Evolutionary conservation across 169 alveolate species (phyloP).

Genomic region (Cryptosporidium meleagridis): DNA sequence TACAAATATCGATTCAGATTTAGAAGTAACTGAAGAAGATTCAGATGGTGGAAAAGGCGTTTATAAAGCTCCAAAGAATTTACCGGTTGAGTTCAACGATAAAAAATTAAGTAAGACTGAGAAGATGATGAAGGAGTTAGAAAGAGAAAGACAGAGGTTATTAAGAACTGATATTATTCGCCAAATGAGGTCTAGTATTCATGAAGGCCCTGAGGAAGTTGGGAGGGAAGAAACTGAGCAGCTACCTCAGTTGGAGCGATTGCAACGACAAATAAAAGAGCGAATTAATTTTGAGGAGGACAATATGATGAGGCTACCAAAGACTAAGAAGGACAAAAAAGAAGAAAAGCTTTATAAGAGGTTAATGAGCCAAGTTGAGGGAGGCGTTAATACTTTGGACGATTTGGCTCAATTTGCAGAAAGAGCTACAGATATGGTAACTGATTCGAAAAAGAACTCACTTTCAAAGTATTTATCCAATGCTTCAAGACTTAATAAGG

Average conservation of each 20-base stretch:
- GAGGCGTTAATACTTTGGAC: slow-evolving; percentile 63
- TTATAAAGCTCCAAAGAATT: slow-evolving; percentile 77
- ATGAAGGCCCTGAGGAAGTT: slow-evolving; percentile 57
- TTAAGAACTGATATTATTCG: slow-evolving; percentile 67
- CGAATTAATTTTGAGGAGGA: slow-evolving; percentile 50
- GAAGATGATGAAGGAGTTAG: slow-evolving; percentile 76
- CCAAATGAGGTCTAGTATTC: slow-evolving; percentile 65
- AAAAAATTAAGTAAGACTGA: slow-evolving; percentile 77
- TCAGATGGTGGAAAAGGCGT: slow-evolving; percentile 50
- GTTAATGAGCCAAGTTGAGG: slow-evolving; percentile 34
- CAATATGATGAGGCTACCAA: slow-evolving; percentile 62
- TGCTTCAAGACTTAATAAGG: slow-evolving; percentile 30
- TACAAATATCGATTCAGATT: slow-evolving; percentile 76
- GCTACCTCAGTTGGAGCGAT: slow-evolving; percentile 63
- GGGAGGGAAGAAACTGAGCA: slow-evolving; percentile 35
- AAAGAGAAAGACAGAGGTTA: slow-evolving; percentile 52
- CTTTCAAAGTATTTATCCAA: slow-evolving; percentile 39
- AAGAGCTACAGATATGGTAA: slow-evolving; percentile 61
- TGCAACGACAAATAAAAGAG: slow-evolving; percentile 43
- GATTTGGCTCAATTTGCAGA: slow-evolving; percentile 75
- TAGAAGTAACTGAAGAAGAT: slow-evolving; percentile 74
- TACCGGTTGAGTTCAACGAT: slow-evolving; percentile 78
- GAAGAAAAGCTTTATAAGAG: slow-evolving; percentile 63
- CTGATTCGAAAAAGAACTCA: slow-evolving; percentile 45
- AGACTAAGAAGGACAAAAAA: slow-evolving; percentile 64